These are phyloP conservation scores for Amanita brunnescens DNA, from an alignment of 768 basidiomycete genomes.

Conservation along the genomic window DNA sequence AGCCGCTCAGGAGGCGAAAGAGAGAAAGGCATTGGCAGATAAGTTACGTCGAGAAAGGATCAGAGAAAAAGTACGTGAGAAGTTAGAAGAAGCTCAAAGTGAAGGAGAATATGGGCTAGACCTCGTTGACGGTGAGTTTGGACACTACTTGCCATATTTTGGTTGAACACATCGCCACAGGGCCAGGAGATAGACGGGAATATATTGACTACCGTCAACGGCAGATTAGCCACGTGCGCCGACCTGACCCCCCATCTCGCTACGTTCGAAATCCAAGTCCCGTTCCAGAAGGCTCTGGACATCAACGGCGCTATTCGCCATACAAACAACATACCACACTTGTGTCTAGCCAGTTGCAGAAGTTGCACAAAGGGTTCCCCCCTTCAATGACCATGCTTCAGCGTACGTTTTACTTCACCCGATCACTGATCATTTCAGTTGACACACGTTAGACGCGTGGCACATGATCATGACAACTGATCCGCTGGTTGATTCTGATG, in stretches of 20 bases:
- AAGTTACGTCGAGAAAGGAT: constrained; percentile 14
- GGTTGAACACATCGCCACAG: not conserved
- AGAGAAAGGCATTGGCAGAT: constrained; percentile 20
- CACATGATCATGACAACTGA: constrained; percentile 57
- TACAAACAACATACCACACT: constrained; percentile 14
- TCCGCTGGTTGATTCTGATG: constrained; percentile 70
- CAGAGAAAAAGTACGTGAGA: constrained; percentile 16
- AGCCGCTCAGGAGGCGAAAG: constrained; percentile 10
- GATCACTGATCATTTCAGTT: not conserved
- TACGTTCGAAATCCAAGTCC: not conserved
- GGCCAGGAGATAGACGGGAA: not conserved
- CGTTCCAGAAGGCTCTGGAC: not conserved
- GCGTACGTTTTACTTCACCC: constrained; percentile 34
- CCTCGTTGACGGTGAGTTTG: constrained; percentile 1
- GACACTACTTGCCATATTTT: not conserved
- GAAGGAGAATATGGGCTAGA: constrained; percentile 11
- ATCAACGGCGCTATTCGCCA: constrained; percentile 28
- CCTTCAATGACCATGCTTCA: constrained; percentile 54
- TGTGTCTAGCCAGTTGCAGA: not conserved
- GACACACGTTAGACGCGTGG: constrained; percentile 53
- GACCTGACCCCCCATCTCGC: not conserved
- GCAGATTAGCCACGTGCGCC: not conserved
- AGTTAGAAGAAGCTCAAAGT: constrained; percentile 5
- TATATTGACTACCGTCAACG: not conserved
- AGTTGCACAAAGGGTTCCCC: constrained; percentile 12